Base-by-base conservation (phyloP, 2,329 filamentous ascomycete genomes). In the Monosporascus sp. region DNA sequence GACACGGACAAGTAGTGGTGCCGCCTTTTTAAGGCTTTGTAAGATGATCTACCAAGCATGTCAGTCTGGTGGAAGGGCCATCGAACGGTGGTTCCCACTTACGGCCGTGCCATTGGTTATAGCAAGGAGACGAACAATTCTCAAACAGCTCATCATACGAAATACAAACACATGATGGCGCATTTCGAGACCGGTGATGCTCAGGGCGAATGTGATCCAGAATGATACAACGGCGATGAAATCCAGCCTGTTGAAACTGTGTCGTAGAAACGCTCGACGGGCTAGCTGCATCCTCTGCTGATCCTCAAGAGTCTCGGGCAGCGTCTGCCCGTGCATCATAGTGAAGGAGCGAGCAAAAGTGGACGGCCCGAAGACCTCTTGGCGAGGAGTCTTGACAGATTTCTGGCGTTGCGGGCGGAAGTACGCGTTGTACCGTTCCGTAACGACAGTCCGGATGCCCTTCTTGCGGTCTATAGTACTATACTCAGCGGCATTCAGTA, bases 211-310 rank as follows among this genome's bases (percentile, higher is more conserved):
- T 1, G 90, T 87, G 53, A 96, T 87, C 94, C 94, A 99, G 71
- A 91, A 99, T 0, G 93, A 88, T n/a, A 94, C 78, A 7, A 99
- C 88, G 2, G 94, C 95, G 50, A 99, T 77, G 69, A 97, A 97
- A 68, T 99, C 94, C 11, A 97, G 80, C 50, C 94, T 84, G 67
- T 97, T 97, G 74, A 99, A 99, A 1, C 90, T 92, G 70, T 99
- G 94, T 17, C 94, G 85, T 52, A 99, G 74, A 69, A 97, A 97
- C 1, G 94, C 95, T 57, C 94, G 84, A 50, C 94, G 87, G 17
- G 95, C 93, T 51, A 99, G 80, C 59, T 96, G 87, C 60, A 87
- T 80, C 56, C 93, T 86, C 68, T 94, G 90, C 61, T 92, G 88
- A 57, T 96, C 83, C 75, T 80, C 89, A 58, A 78, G 78, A 65